phyloP scores from a whole-genome alignment of 2,329 filamentous ascomycete genomes.

The Phialophora tarda region DNA sequence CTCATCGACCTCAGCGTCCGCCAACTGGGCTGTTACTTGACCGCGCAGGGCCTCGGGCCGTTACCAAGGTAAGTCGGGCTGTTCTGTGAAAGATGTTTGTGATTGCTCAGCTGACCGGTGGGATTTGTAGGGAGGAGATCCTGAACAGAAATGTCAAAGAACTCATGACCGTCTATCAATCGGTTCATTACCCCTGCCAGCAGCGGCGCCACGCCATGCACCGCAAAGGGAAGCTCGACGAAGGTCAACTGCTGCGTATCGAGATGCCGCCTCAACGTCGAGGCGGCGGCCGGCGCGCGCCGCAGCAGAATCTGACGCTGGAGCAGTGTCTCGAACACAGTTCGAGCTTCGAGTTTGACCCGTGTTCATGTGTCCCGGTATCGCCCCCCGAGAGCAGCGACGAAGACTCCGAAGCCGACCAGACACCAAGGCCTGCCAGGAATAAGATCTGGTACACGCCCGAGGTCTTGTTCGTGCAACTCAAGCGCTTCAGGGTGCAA shows the following conservation, averaged over 20 bases:
- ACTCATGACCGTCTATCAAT: background rate
- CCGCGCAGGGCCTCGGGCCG: no score
- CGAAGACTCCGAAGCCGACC: background rate
- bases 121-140: background rate
- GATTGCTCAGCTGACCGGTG: background rate
- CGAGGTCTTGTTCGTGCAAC: conserved; percentile 30
- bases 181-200: background rate
- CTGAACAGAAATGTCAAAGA: background rate
- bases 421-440: background rate
- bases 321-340: conserved; percentile 8
- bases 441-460: conserved; percentile 13
- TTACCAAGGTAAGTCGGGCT: background rate
- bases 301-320: background rate
- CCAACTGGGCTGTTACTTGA: background rate
- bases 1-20: background rate
- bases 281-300: background rate
- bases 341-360: background rate
- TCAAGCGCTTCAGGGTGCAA: conserved; percentile 17
- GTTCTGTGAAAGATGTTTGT: background rate
- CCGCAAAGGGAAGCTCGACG: background rate
- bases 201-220: background rate
- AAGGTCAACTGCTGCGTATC: background rate
- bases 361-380: background rate
- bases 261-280: background rate
- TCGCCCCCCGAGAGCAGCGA: background rate